These are phyloP conservation scores for Syzygium aromaticum DNA, from an alignment of 345 rosid genomes.

Conservation along the genomic window DNA sequence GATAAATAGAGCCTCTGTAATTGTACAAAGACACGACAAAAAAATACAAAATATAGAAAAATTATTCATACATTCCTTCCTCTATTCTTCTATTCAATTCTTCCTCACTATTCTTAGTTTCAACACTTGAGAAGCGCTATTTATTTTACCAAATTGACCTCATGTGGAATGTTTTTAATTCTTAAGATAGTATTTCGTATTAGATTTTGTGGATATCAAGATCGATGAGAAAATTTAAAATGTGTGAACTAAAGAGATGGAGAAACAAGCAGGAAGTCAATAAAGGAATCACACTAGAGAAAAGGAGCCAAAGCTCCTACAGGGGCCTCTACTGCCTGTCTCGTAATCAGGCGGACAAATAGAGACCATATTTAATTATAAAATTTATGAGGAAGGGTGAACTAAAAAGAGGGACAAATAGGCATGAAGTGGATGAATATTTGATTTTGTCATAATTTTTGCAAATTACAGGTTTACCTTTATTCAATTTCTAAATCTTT, in stretches of 20 bases:
- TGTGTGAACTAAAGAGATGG: too few species aligned
- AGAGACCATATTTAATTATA: too few species aligned
- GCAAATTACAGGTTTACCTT: neutral
- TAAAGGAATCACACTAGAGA: too few species aligned
- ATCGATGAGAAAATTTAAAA: neutral
- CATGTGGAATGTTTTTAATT: neutral
- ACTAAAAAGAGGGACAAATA: neutral
- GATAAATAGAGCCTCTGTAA: too few species aligned
- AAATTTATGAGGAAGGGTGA: neutral
- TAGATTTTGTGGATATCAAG: neutral
- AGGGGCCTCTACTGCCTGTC: too few species aligned
- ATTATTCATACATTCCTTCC: too few species aligned
- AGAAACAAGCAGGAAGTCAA: too few species aligned
- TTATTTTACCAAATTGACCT: neutral
- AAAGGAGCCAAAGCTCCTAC: too few species aligned
- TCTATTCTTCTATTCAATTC: too few species aligned
- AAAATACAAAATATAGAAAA: too few species aligned
- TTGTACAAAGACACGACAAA: too few species aligned
- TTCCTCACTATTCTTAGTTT: neutral
- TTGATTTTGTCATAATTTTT: neutral
- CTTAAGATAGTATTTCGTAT: rapidly evolving
- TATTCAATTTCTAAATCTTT: neutral
- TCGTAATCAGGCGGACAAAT: too few species aligned
- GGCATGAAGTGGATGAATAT: neutral
- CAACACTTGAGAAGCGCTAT: neutral